Evolutionary conservation across 176 grass and related monocot species (phyloP).

Genomic region (Poa pratensis): DNA sequence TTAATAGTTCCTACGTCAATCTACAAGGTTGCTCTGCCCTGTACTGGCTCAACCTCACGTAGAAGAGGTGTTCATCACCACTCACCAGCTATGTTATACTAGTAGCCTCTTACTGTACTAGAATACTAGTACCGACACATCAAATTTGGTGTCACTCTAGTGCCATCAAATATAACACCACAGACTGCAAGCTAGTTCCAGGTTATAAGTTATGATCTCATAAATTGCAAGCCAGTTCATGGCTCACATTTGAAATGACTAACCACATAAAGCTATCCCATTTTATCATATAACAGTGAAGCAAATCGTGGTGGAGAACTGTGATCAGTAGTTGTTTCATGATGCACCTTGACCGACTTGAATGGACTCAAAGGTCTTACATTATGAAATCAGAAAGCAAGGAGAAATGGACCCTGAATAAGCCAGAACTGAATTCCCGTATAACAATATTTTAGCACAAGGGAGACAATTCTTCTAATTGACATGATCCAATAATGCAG

Average conservation of each 20-base stretch:
- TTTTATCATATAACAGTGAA: conserved; percentile 10
- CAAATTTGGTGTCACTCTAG: background rate
- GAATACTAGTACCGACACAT: background rate
- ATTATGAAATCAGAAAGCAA: background rate
- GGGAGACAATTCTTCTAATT: background rate
- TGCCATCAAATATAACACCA: background rate
- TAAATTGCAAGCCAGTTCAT: background rate
- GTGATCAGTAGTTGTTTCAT: background rate
- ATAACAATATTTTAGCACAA: background rate
- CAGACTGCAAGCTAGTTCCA: background rate
- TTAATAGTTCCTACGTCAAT: background rate
- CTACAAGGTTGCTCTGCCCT: background rate
- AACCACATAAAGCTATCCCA: background rate
- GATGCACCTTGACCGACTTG: conserved; percentile 1
- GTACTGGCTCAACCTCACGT: background rate
- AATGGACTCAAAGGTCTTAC: background rate
- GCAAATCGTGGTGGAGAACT: background rate
- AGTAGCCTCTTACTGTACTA: background rate
- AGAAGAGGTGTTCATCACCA: background rate
- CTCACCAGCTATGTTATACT: background rate
- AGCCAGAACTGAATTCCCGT: background rate
- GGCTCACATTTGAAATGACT: background rate
- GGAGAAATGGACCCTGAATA: background rate
- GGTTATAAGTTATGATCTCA: background rate
- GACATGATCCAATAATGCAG: background rate